Evolutionary conservation across 208 protist species (phyloP), one percentile per base, ranked within the genome.

Genomic region (Zelonia costaricensis): DNA sequence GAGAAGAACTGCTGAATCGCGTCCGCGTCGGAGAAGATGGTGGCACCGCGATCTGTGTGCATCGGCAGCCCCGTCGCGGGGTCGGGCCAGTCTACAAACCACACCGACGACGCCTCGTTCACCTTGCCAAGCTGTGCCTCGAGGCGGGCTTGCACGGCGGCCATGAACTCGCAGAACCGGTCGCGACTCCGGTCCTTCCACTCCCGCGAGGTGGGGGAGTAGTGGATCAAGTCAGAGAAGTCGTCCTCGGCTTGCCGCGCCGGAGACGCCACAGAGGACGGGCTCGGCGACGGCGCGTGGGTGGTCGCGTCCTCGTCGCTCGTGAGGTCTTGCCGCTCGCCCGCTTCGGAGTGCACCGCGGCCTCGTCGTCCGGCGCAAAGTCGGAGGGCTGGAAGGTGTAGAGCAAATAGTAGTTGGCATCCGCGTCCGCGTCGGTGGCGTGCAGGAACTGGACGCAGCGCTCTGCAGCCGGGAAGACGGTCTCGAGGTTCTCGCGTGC

Each of bases 131-230:
- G 48, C 5, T 31, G 28, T 35, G 58, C 31, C 15, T 15, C 9
- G 12, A 84, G 28, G 1, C 18, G 23, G 23, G n/a, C 30, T 27
- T 43, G 44, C 23, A 71, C 56, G 4, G 28, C 25, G 20, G 55
- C 30, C 69, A 78, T 76, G 51, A 82, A 82, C 1, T 61, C 27
- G 52, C 82, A 82, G 42, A 82, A 86, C 16, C 66, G 42, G 20
- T 82, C 71, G 5, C 80, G 54, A 38, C 73, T 80, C 13, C 67
- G 49, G 52, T 86, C 80, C 51, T 86, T 86, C 69, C 67, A 86
- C 45, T 74, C 64, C 15, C 43, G 25, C 8, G 80, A 62, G 36
- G 62, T 55, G 0, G 65, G 59, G 0, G 52, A 65, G 49, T 68
- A 79, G 16, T 42, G 56, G 36, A 82, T 80, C 4, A 86, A 46